Evolutionary conservation across 2,329 filamentous ascomycete species (phyloP).

Genomic region (Pseudopyrenochaeta lycopersici): DNA sequence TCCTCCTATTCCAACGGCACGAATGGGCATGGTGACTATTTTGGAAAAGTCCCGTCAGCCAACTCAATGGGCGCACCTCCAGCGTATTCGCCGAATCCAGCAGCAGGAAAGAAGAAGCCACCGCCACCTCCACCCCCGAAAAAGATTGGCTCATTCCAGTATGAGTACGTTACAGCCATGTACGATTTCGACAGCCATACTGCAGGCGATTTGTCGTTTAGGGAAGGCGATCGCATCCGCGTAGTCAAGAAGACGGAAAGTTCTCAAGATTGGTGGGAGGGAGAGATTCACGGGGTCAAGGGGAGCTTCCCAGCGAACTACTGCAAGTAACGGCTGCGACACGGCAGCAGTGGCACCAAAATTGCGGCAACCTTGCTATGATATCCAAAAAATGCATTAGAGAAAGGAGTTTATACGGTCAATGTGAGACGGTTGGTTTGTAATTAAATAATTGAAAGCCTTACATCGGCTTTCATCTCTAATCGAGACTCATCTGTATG

Average conservation of each 20-base stretch:
- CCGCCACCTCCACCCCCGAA: slow-evolving; percentile 76
- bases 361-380: slow-evolving; percentile 3
- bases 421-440: not conserved
- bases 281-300: slow-evolving; percentile 72
- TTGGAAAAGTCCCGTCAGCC: slow-evolving; percentile 55
- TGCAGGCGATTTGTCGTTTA: slow-evolving; percentile 75
- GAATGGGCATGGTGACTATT: slow-evolving; percentile 45
- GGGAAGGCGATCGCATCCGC: slow-evolving; percentile 78
- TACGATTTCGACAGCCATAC: slow-evolving; percentile 79
- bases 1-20: slow-evolving; percentile 40
- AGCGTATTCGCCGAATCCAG: slow-evolving; percentile 54
- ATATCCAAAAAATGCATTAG: slow-evolving; percentile 38
- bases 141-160: slow-evolving; percentile 59
- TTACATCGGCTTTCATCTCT: not conserved
- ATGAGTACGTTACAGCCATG: slow-evolving; percentile 73
- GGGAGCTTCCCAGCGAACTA: slow-evolving; percentile 89
- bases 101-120: slow-evolving; percentile 72
- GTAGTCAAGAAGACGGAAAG: slow-evolving; percentile 81
- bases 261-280: slow-evolving; percentile 89
- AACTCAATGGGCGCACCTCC: slow-evolving; percentile 43
- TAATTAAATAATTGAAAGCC: not conserved
- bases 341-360: not conserved
- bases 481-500: not conserved
- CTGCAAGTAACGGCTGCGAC: slow-evolving; percentile 57
- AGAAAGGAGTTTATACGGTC: slow-evolving; percentile 18